Base-by-base conservation (phyloP, 345 rosid genomes). In the Citrus cavaleriei region DNA sequence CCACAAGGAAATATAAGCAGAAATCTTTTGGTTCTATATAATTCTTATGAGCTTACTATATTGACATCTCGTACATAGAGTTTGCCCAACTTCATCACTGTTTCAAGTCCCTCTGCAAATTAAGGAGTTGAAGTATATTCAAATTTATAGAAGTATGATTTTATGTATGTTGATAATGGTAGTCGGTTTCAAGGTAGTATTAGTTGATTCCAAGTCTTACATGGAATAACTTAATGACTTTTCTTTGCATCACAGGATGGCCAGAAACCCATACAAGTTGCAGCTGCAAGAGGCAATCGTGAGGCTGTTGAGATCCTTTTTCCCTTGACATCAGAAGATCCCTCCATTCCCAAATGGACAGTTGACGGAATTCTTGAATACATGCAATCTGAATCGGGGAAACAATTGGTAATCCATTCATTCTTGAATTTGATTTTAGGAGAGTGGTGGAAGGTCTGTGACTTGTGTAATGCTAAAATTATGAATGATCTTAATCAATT, bases 181-280 rank as follows among this genome's bases (percentile, higher is more conserved):
- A 12, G 49, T 72, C 27, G 25, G 62, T 65, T 70, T 64, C 55
- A 57, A 37, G 37, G 72, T 38, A 27, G 54, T 76, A 57, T 73
- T 30, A 59, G 35, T 61, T 78, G 63, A 71, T 18, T 38, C 54
- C 35, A 72, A 73, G 57, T 35, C 9, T 61, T 14, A 54, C 62
- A 46, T 74, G 42, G 27, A 32, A 32, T 71, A 28, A 27, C 16
- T 32, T 24, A 7, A 21, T 68, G 58, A 16, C n/a, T 73, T 78
- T 37, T 57, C 24, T 75, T 34, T 79, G 67, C 80, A 25, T 74
- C 60, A 38, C 91, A 95, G 99, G 96, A 93, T 78, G 95, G 93
- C 46, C 91, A 84, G 83, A 93, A 86, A 87, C 92, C 97, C 38
- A 84, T 95, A 74, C 93, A 88, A 64, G 93, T 92, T 82, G 99